Evolutionary conservation across 2,329 filamentous ascomycete species (phyloP).

Genomic region (Sarocladiaceae sp.): DNA sequence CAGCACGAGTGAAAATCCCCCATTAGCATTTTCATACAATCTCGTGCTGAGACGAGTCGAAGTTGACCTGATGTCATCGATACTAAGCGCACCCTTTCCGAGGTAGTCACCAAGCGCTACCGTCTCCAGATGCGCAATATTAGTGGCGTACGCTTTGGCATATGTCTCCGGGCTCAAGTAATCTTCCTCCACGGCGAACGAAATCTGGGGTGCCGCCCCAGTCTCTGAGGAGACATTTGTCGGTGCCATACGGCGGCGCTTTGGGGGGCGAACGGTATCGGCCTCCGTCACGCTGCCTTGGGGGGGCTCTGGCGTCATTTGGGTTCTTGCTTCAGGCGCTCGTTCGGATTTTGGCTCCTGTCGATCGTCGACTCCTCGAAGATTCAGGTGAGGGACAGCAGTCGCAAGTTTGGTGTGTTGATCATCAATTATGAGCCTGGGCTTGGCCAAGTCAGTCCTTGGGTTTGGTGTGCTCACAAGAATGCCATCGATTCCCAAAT

Average conservation of each 20-base stretch:
- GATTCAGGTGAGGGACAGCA: too few species aligned
- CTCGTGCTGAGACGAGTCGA: constrained; percentile 18
- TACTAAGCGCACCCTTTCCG: constrained; percentile 26
- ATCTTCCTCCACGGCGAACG: neutral
- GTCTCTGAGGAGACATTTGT: neutral
- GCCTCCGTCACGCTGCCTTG: neutral
- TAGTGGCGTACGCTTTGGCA: neutral
- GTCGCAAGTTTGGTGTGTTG: too few species aligned
- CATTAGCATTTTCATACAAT: constrained; percentile 15
- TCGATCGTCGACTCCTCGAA: too few species aligned
- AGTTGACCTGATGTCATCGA: constrained; percentile 18
- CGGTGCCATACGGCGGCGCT: neutral
- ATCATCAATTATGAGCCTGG: too few species aligned
- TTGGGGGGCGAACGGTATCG: neutral
- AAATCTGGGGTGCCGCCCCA: neutral
- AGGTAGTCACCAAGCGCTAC: constrained; percentile 26
- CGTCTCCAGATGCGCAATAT: constrained; percentile 10
- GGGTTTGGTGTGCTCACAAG: neutral
- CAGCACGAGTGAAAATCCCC: constrained; percentile 22
- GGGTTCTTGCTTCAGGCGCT: neutral
- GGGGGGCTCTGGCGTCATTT: neutral
- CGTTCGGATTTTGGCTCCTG: too few species aligned
- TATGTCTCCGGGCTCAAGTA: neutral
- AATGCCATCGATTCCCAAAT: neutral
- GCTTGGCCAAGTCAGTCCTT: too few species aligned